phyloP scores from a whole-genome alignment of 352 stramenopile genomes.

The Nothophytophthora sp. region DNA sequence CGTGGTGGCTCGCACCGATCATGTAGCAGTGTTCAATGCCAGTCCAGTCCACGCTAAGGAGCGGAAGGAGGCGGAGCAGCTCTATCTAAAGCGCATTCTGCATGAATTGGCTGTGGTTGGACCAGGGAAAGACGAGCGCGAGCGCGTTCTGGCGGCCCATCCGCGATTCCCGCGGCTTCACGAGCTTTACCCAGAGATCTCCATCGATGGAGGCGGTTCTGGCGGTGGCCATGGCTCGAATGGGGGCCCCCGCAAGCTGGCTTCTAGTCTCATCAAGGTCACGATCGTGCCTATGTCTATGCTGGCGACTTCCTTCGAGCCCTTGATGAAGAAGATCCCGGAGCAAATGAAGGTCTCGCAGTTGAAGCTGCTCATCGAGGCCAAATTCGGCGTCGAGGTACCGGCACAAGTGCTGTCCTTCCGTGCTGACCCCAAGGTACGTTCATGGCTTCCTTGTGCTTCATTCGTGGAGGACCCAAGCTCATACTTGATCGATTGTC shows the following conservation, averaged over 20 bases:
- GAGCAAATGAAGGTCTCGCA: constrained; percentile 80
- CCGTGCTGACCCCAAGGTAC: constrained; percentile 52
- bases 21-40: constrained; percentile 61
- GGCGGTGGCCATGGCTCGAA: constrained; percentile 4
- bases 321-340: constrained; percentile 67
- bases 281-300: constrained; percentile 78
- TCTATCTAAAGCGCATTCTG: constrained; percentile 84
- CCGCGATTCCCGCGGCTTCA: constrained; percentile 47
- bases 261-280: constrained; percentile 60
- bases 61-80: constrained; percentile 70
- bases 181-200: constrained; percentile 56
- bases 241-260: constrained; percentile 40
- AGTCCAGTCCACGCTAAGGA: constrained; percentile 66
- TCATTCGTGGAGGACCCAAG: background rate
- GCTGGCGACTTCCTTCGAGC: constrained; percentile 63
- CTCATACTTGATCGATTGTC: background rate
- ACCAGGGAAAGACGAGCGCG: constrained; percentile 22
- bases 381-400: constrained; percentile 69
- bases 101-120: constrained; percentile 58
- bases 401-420: constrained; percentile 63
- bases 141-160: constrained; percentile 41
- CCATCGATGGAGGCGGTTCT: too few relatives aligned
- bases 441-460: too few relatives aligned
- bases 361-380: constrained; percentile 68
- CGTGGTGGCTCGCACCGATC: constrained; percentile 58